Conservation (phyloP, 2,329 filamentous ascomycete genomes). For the Macrophomina phaseolina region DNA sequence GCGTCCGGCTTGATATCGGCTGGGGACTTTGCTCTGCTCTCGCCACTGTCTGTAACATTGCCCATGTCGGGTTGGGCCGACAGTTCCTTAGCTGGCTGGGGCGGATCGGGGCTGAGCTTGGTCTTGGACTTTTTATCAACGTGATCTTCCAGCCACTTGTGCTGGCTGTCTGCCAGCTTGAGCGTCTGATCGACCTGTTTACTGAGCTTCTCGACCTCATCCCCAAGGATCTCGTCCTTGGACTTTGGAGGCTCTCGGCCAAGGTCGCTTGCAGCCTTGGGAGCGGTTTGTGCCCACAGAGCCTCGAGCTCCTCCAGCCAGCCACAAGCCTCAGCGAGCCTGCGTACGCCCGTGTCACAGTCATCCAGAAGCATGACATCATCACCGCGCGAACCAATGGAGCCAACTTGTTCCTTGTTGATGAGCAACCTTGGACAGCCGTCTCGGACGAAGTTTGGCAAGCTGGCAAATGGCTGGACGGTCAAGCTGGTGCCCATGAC, state of each 20-base stretch:
- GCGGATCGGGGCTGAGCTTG: not conserved
- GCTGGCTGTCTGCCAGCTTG: constrained; percentile 34
- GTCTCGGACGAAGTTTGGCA: constrained; percentile 69
- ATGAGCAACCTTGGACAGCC: constrained; percentile 79
- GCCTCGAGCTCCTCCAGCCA: constrained; percentile 84
- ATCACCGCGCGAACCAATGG: constrained; percentile 75
- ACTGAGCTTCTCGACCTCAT: constrained; percentile 64
- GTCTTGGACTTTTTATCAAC: constrained; percentile 34
- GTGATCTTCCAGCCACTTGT: constrained; percentile 42
- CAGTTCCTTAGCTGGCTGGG: not conserved
- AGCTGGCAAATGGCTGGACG: constrained; percentile 86
- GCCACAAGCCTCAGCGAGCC: constrained; percentile 78
- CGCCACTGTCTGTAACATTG: constrained; percentile 25
- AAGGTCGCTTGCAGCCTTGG: constrained; percentile 60
- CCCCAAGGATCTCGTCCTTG: constrained; percentile 62
- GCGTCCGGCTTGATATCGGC: constrained; percentile 17
- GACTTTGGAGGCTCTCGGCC: constrained; percentile 44
- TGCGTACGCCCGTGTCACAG: constrained; percentile 81
- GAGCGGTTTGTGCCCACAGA: constrained; percentile 72
- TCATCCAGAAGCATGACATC: constrained; percentile 84
- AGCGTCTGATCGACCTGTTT: constrained; percentile 63
- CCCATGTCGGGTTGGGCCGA: constrained; percentile 6
- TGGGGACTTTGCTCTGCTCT: constrained; percentile 22
- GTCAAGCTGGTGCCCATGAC: constrained; percentile 87
- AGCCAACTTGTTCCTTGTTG: constrained; percentile 84